A percentile compares a stretch with the other conserved stretches of the same genome.
Conservation (phyloP, 306 rosid genomes). For the Medicago ruthenica region DNA sequence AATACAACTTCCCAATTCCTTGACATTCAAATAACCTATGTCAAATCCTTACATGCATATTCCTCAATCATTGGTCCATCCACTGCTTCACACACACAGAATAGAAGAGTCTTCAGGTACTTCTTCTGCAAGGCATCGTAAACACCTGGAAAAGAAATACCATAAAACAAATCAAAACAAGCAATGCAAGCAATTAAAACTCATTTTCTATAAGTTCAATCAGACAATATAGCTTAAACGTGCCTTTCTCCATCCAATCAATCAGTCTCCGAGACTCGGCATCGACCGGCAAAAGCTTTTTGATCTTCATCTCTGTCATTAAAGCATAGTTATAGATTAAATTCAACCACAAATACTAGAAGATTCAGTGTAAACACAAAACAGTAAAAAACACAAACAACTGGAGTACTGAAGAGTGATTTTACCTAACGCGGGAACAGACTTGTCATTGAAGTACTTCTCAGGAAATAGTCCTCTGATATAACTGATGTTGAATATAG, state of each 20-base stretch:
- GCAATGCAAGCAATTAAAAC: constrained; percentile 18
- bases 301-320: constrained; percentile 89
- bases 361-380: not conserved
- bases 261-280: constrained; percentile 91
- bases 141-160: constrained; percentile 62
- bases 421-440: constrained; percentile 94
- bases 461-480: constrained; percentile 97
- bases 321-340: constrained; percentile 34
- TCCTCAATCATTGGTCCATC: constrained; percentile 99
- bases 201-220: constrained; percentile 10
- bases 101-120: constrained; percentile 85
- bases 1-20: constrained; percentile 18
- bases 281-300: constrained; percentile 91
- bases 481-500: constrained; percentile 92
- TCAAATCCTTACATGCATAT: constrained; percentile 76
- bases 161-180: constrained; percentile 13
- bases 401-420: not conserved
- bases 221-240: constrained; percentile 22
- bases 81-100: constrained; percentile 77
- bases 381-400: not conserved
- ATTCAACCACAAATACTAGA: constrained; percentile 28
- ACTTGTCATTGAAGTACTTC: constrained; percentile 89
- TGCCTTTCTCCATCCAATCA: constrained; percentile 99
- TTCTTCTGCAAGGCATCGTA: constrained; percentile 89
- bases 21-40: constrained; percentile 22